Conservation (phyloP, 768 basidiomycete genomes). For the Kwoniella heveanensis region DNA sequence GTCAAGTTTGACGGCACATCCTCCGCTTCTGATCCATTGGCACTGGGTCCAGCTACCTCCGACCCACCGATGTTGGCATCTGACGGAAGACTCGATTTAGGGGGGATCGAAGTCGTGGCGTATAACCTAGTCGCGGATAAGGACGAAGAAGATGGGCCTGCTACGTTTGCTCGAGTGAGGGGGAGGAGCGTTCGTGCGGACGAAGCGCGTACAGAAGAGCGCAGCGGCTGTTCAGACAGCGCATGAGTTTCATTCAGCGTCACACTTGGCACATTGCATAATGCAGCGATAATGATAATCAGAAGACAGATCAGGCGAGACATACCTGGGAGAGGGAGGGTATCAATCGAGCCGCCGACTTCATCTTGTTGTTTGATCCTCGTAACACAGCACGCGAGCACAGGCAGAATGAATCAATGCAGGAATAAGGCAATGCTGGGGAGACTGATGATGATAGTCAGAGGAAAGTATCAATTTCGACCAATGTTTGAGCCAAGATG, state of each 20-base stretch:
- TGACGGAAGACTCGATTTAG: not conserved
- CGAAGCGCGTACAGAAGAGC: conserved; percentile 4
- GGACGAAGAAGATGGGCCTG: conserved; percentile 23
- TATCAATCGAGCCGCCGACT: conserved; percentile 16
- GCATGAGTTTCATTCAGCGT: no score
- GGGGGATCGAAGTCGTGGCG: conserved; percentile 16
- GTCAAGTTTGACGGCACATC: conserved; percentile 21
- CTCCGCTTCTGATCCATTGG: no score
- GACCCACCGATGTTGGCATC: not conserved
- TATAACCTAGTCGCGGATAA: conserved; percentile 8
- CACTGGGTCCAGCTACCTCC: not conserved
- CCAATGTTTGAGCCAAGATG: not conserved
- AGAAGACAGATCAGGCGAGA: no score
- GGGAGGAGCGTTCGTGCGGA: conserved; percentile 24
- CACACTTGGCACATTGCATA: no score
- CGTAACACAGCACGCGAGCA: no score
- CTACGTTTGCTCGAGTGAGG: conserved; percentile 14
- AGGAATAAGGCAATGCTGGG: not conserved
- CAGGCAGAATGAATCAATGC: not conserved
- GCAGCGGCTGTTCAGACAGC: no score
- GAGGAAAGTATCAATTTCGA: not conserved
- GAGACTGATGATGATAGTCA: not conserved
- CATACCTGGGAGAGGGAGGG: conserved; percentile 21
- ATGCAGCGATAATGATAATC: no score
- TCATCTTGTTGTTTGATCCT: not conserved